Percentiles rank a stretch among this genome's conserved stretches.
These are phyloP conservation scores for Penicillium coffeae DNA, from an alignment of 495 filamentous ascomycete genomes.

Conservation along the genomic window DNA sequence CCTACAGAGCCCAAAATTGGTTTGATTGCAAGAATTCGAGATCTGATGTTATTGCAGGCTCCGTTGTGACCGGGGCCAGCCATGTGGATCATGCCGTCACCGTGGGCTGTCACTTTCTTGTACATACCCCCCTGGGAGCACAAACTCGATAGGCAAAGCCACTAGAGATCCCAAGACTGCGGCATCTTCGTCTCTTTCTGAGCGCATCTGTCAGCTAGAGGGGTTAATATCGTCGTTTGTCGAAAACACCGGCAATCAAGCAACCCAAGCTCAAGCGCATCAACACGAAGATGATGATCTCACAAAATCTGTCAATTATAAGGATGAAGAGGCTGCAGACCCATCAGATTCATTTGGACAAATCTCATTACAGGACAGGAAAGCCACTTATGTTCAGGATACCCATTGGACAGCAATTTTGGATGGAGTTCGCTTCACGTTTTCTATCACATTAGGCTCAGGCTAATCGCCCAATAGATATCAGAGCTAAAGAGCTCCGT, in stretches of 20 bases:
- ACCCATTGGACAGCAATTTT: slow-evolving; percentile 31
- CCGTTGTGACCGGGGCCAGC: slow-evolving; percentile 26
- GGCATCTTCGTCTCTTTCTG: slow-evolving; percentile 11
- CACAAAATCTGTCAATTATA: background rate
- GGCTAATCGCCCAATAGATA: slow-evolving; percentile 45
- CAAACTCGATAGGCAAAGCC: background rate
- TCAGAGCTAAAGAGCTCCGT: slow-evolving; percentile 82
- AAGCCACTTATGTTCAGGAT: slow-evolving; percentile 23
- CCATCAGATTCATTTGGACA: slow-evolving; percentile 9
- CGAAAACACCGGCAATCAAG: slow-evolving; percentile 11
- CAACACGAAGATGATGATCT: background rate
- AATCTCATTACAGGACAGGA: slow-evolving; percentile 7
- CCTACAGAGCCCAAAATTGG: background rate
- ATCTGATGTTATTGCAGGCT: slow-evolving; percentile 11
- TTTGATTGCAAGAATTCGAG: background rate
- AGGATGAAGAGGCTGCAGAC: background rate
- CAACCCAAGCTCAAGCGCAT: background rate
- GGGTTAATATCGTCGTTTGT: slow-evolving; percentile 21
- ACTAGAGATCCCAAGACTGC: background rate
- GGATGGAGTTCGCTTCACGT: slow-evolving; percentile 15
- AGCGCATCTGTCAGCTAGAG: slow-evolving; percentile 26
- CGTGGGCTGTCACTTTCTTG: slow-evolving; percentile 26
- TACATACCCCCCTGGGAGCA: slow-evolving; percentile 12
- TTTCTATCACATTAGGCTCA: background rate
- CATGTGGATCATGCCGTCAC: slow-evolving; percentile 27